phyloP scores from a whole-genome alignment of 192 early-diverging fungal genomes.

The Linnemannia hyalina region DNA sequence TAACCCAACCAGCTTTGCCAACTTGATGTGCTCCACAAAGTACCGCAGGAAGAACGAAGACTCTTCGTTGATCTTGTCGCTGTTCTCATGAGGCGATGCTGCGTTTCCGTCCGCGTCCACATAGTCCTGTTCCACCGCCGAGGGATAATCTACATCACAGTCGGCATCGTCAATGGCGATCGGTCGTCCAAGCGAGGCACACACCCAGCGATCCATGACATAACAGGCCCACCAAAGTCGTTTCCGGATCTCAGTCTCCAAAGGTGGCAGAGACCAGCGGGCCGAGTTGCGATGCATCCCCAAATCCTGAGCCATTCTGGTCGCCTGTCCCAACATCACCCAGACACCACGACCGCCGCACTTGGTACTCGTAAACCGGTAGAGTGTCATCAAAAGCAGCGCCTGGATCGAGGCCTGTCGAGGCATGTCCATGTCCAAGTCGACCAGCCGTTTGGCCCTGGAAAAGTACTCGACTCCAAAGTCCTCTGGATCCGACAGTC shows the following conservation, averaged over 20 bases:
- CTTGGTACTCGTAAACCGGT: slow-evolving; percentile 76
- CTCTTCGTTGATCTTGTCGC: slow-evolving; percentile 22
- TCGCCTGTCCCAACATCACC: slow-evolving; percentile 73
- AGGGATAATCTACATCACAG: slow-evolving; percentile 66
- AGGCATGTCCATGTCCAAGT: slow-evolving; percentile 73
- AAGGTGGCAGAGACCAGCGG: slow-evolving; percentile 62
- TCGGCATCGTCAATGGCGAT: slow-evolving; percentile 67
- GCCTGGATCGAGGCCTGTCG: slow-evolving; percentile 73
- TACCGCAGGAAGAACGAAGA: slow-evolving; percentile 36
- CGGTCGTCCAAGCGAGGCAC: slow-evolving; percentile 66
- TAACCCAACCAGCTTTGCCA: slow-evolving; percentile 65
- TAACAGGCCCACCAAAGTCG: slow-evolving; percentile 85
- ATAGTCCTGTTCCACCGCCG: slow-evolving; percentile 54
- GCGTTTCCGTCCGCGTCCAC: slow-evolving; percentile 13
- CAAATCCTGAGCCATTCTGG: slow-evolving; percentile 71
- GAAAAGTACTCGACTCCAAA: slow-evolving; percentile 74
- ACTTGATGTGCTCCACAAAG: slow-evolving; percentile 63
- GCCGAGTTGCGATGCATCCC: slow-evolving; percentile 69
- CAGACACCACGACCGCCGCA: slow-evolving; percentile 71
- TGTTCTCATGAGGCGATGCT: slow-evolving; percentile 10
- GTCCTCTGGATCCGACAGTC: slow-evolving; percentile 53
- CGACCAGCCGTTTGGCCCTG: slow-evolving; percentile 77
- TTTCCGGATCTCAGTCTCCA: slow-evolving; percentile 70
- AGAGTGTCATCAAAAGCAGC: slow-evolving; percentile 72
- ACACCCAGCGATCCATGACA: slow-evolving; percentile 73